Base-by-base conservation (phyloP, 2,329 filamentous ascomycete species). In the Diaporthe sp. region DNA sequence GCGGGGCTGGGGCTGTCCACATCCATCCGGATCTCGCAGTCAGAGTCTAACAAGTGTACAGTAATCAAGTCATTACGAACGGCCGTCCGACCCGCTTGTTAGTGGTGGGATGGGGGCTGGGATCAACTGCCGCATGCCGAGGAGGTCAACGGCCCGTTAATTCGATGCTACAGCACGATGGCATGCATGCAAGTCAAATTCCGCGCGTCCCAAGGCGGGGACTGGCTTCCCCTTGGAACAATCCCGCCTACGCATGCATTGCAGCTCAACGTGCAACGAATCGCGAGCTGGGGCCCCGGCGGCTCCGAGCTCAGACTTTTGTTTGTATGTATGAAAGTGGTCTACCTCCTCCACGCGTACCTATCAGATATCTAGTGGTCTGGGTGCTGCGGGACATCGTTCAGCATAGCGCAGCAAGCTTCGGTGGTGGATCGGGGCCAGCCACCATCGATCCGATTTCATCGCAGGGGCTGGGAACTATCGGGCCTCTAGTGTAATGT, bases 101-200 rank as follows among this genome's bases (percentile, higher is more conserved):
- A 7, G 28, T 37, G 42, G 62, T 49, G 39, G 34, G 37, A 61
- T n/a, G 61, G 42, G 61, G 62, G 62, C 62, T 51, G 22, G 39
- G 31, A 39, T 51, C 62, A 68, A 68, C 62, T 68, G 62, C 62
- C 62, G 44, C 62, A 68, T 51, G 62, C 62, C 44, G 62, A 68
- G 46, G 62, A 51, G 62, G 31, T 12, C 62, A 68, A 68, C 62
- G 62, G 62, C 19, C 62, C 62, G 62, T 68, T 37, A 68, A 53
- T 37, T 68, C 31, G 62, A 68, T 68, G 62, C 62, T 68, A 68
- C 62, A n/a, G 12, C 31, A 34, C 44, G 31, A 62, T 28, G n/a
- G 58, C 58, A 61, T 42, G 58, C 62, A 68, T 68, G 62, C 62
- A 68, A 39, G 62, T 53, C 62, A 51, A 53, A 68, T 17, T 53